Evolutionary conservation across 1,284 basidiomycete genomes (phyloP).

Genomic region (Irpex lacteus): DNA sequence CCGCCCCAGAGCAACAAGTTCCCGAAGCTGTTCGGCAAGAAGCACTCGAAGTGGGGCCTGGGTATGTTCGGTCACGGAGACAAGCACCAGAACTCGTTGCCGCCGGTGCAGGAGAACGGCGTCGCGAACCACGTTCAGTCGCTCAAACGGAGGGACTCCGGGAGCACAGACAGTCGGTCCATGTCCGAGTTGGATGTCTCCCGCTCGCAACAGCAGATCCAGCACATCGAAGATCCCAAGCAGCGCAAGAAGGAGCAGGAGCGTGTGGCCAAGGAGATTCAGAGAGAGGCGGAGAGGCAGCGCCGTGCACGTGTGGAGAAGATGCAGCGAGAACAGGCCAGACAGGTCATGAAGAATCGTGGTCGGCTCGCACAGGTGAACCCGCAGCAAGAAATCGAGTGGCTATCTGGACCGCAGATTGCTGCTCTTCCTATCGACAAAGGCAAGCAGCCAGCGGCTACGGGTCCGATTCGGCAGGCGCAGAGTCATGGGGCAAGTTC

Average conservation of each 20-base stretch:
- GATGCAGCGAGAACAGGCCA: conserved; percentile 80
- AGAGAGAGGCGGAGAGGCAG: conserved; percentile 87
- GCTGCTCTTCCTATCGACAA: conserved; percentile 25
- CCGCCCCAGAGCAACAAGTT: conserved; percentile 43
- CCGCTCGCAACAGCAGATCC: conserved; percentile 24
- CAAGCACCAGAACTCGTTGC: conserved; percentile 58
- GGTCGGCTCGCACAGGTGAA: conserved; percentile 63
- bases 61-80: conserved; percentile 75
- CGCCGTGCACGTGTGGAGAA: conserved; percentile 78
- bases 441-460: conserved; percentile 42
- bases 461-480: conserved; percentile 58
- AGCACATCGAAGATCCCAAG: conserved; percentile 60
- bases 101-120: conserved; percentile 70
- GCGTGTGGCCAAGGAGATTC: conserved; percentile 79
- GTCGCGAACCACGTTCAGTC: conserved; percentile 53
- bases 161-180: conserved; percentile 70
- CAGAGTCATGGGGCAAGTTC: conserved; percentile 38
- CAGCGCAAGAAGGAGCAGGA: conserved; percentile 91
- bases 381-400: conserved; percentile 50
- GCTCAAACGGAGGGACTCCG: conserved; percentile 85
- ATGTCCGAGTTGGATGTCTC: conserved; percentile 47
- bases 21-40: conserved; percentile 64
- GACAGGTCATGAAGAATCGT: conserved; percentile 94
- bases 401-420: conserved; percentile 11
- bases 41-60: conserved; percentile 60